phyloP scores from a whole-genome alignment of 208 protist species.

The Tritrichomonas musculus region DNA sequence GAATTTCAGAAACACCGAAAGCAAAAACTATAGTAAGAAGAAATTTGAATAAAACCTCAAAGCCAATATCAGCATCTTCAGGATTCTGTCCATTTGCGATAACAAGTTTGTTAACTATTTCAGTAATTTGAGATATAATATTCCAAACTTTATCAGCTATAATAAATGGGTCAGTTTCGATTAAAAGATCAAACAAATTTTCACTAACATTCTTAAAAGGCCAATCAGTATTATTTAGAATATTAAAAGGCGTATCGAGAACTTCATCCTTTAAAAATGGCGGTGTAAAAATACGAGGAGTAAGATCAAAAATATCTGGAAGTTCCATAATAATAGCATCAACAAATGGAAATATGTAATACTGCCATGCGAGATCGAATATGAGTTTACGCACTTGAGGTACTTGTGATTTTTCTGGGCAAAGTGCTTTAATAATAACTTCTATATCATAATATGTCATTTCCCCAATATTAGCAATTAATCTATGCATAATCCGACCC shows the following conservation, averaged over 20 bases:
- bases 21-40: neutral
- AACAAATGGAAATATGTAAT: neutral
- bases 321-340: neutral
- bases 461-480: neutral
- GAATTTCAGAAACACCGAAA: neutral
- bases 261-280: neutral
- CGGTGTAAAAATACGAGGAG: neutral
- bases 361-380: neutral
- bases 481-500: neutral
- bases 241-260: neutral
- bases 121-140: neutral
- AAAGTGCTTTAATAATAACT: neutral
- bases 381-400: neutral
- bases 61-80: neutral
- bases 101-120: neutral
- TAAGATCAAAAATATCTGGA: neutral
- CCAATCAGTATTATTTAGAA: neutral
- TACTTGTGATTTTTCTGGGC: neutral
- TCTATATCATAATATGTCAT: neutral
- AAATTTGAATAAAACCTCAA: neutral
- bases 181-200: neutral
- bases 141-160: constrained; percentile 5
- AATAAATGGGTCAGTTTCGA: constrained; percentile 1
- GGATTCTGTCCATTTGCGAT: neutral
- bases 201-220: neutral